Conservation (phyloP, 228 moss, liverwort and hornwort species). For the Sphagnum magellanicum region DNA sequence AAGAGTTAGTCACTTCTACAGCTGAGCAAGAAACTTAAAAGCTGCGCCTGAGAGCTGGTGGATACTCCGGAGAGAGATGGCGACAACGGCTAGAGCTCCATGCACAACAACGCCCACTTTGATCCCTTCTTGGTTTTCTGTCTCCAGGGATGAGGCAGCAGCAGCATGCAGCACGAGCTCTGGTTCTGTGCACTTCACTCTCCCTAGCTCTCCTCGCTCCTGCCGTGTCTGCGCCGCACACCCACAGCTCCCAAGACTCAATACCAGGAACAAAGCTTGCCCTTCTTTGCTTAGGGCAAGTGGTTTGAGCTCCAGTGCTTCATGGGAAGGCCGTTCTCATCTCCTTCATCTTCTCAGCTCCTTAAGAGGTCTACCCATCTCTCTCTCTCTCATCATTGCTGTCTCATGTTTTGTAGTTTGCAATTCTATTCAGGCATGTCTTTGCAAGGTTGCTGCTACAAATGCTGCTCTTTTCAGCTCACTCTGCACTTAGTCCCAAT, state of each 20-base stretch:
- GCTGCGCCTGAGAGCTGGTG: too few species aligned
- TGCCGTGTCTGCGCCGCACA: slow-evolving; percentile 2
- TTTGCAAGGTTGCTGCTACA: background rate
- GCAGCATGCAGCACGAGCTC: slow-evolving; percentile 14
- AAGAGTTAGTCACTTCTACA: too few species aligned
- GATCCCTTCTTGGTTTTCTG: slow-evolving; percentile 10
- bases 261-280: background rate
- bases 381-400: background rate
- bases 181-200: slow-evolving; percentile 3
- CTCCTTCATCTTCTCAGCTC: slow-evolving; percentile 15
- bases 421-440: background rate
- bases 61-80: background rate
- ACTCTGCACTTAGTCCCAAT: background rate
- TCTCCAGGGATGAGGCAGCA: slow-evolving; percentile 2
- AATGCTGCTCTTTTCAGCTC: background rate
- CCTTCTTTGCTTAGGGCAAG: slow-evolving; percentile 6
- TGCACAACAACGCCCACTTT: slow-evolving; percentile 11
- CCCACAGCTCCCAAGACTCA: background rate
- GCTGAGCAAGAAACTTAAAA: too few species aligned
- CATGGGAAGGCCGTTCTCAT: slow-evolving; percentile 28
- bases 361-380: background rate
- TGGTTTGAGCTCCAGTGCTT: slow-evolving; percentile 17
- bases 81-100: slow-evolving; percentile 20
- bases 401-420: too few species aligned
- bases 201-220: background rate